Evolutionary conservation across 495 filamentous ascomycete species (phyloP).

Genomic region (Aspergillus bridgeri): DNA sequence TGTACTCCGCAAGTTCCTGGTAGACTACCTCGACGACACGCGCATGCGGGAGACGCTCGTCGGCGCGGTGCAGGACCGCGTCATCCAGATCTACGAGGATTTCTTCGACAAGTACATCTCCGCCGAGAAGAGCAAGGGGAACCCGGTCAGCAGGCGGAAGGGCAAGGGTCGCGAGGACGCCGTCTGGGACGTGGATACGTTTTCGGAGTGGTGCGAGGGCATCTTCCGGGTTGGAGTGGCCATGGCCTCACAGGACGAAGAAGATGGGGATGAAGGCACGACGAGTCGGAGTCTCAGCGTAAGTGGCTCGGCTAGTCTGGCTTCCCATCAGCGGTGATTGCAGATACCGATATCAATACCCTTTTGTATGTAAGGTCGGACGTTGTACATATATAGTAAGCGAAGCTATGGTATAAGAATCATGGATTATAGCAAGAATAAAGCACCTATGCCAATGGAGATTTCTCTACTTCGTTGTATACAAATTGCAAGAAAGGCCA

Average conservation of each 20-base stretch:
- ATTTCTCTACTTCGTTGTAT: no score
- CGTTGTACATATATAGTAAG: no score
- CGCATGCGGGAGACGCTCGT: slow-evolving; percentile 62
- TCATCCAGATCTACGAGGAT: slow-evolving; percentile 56
- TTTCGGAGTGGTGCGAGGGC: slow-evolving; percentile 56
- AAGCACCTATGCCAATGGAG: no score
- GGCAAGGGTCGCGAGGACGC: slow-evolving; percentile 61
- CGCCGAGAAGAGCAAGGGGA: slow-evolving; percentile 42
- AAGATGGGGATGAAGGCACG: background rate
- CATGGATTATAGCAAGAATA: no score
- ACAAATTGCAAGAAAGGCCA: no score
- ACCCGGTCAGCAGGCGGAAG: slow-evolving; percentile 46
- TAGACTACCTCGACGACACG: slow-evolving; percentile 56
- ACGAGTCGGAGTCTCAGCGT: background rate
- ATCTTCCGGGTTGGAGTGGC: slow-evolving; percentile 52
- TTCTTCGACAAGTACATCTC: slow-evolving; percentile 54
- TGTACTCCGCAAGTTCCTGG: slow-evolving; percentile 47
- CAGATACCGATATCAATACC: background rate
- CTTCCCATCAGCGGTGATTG: background rate
- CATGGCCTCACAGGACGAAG: background rate
- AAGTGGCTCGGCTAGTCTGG: background rate
- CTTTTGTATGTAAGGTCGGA: background rate
- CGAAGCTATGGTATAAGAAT: no score
- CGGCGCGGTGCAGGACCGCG: slow-evolving; percentile 57
- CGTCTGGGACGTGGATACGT: slow-evolving; percentile 62